phyloP scores from a whole-genome alignment of 2,329 filamentous ascomycete genomes.

The Colletotrichum falcatum region DNA sequence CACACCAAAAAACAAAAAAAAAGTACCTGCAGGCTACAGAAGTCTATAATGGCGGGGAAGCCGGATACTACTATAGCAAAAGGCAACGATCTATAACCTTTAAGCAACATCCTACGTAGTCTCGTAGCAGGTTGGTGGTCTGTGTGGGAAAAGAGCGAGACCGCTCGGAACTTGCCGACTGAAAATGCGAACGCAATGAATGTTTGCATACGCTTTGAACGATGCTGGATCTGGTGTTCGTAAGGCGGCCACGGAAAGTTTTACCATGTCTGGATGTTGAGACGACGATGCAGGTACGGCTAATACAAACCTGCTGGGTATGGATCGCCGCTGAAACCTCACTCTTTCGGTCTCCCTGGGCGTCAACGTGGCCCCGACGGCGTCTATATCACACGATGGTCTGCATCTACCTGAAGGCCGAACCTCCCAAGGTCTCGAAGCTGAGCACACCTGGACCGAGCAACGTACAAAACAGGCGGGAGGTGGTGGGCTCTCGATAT shows the following conservation, averaged over 20 bases:
- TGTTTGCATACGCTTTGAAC: not conserved
- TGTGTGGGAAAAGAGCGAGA: not conserved
- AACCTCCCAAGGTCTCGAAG: not conserved
- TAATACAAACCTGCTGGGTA: not conserved
- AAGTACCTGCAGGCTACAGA: too few relatives aligned
- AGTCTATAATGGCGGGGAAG: not conserved
- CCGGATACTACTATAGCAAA: too few relatives aligned
- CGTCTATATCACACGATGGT: not conserved
- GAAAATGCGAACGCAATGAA: not conserved
- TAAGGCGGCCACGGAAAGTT: not conserved
- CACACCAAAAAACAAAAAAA: too few relatives aligned
- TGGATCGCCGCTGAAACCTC: not conserved
- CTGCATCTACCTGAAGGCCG: not conserved
- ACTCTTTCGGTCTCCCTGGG: too few relatives aligned
- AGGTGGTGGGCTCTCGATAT: not conserved
- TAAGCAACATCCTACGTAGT: not conserved
- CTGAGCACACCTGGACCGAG: not conserved
- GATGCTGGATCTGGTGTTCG: not conserved
- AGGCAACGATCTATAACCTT: too few relatives aligned
- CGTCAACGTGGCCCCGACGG: not conserved
- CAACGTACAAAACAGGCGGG: not conserved
- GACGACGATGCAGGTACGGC: not conserved
- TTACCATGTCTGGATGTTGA: not conserved
- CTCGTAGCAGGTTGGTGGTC: not conserved
- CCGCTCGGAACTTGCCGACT: not conserved